Percentiles rank a stretch among this genome's conserved stretches.
Conservation (phyloP, 2,329 filamentous ascomycete genomes). For the Sporothrix brunneoviolacea region DNA sequence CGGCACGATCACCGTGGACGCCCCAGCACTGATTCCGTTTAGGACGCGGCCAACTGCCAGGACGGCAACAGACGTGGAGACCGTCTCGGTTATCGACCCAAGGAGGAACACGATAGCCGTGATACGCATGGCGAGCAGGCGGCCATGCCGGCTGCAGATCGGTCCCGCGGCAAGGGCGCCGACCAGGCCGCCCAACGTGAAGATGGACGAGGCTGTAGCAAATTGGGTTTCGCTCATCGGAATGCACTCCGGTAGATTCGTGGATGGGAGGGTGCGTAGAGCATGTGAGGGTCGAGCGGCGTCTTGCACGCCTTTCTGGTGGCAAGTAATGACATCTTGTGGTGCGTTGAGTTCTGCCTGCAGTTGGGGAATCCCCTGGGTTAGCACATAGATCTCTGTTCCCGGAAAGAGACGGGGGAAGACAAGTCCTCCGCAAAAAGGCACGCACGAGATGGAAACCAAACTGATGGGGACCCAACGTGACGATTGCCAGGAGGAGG, state of each 20-base stretch:
- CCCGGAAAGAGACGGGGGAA: neutral
- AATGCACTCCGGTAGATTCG: conserved; percentile 66
- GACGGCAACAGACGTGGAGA: conserved; percentile 59
- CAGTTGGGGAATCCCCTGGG: too few species aligned
- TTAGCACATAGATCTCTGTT: too few species aligned
- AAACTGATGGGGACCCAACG: conserved; percentile 85
- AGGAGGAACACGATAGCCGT: conserved; percentile 69
- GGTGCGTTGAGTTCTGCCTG: conserved; percentile 93
- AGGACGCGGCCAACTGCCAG: conserved; percentile 71
- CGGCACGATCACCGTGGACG: conserved; percentile 85
- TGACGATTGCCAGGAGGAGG: conserved; percentile 67
- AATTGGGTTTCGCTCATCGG: conserved; percentile 78
- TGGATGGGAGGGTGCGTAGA: conserved; percentile 24
- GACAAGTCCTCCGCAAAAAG: too few species aligned
- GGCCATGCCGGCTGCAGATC: conserved; percentile 68
- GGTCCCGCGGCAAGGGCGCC: conserved; percentile 78
- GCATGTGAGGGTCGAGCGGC: conserved; percentile 20
- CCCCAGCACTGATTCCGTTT: conserved; percentile 77
- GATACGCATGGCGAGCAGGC: conserved; percentile 67
- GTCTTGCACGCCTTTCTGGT: conserved; percentile 40
- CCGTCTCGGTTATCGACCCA: conserved; percentile 69
- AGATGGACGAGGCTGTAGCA: conserved; percentile 81
- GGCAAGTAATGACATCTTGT: conserved; percentile 87
- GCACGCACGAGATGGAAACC: conserved; percentile 85
- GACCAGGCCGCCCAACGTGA: conserved; percentile 79